phyloP scores from a whole-genome alignment of 306 rosid species.

The Prunus armeniaca region DNA sequence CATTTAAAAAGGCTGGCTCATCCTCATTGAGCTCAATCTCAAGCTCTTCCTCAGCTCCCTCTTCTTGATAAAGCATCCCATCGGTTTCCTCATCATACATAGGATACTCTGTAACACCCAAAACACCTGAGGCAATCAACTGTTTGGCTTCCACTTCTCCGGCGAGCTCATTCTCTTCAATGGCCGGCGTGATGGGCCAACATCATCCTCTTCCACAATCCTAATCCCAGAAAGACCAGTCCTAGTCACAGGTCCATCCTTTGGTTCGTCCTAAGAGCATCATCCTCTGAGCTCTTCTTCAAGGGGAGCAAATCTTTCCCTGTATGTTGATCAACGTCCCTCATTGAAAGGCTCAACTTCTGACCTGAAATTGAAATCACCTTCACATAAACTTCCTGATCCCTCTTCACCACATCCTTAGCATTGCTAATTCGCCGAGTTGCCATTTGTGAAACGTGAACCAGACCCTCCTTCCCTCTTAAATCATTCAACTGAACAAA shows the following conservation, averaged over 20 bases:
- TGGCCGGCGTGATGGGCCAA: background rate
- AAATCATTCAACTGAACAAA: background rate
- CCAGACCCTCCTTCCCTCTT: background rate
- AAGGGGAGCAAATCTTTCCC: constrained; percentile 1
- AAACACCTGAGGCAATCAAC: no score
- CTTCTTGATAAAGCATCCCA: background rate
- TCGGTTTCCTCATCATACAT: no score
- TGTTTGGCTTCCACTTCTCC: no score
- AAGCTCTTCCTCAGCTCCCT: background rate
- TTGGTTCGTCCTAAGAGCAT: background rate
- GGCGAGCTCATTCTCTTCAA: background rate
- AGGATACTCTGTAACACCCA: no score
- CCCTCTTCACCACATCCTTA: constrained; percentile 5
- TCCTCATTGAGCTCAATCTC: background rate
- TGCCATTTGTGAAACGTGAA: background rate
- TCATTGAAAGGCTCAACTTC: background rate
- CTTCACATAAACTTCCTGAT: constrained; percentile 1
- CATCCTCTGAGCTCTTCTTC: background rate
- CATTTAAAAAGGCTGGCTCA: background rate
- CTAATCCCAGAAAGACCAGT: constrained; percentile 1
- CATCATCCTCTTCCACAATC: background rate
- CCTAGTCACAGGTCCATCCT: background rate
- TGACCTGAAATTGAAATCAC: background rate
- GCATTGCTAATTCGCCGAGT: background rate
- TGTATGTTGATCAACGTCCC: background rate